Base-by-base conservation (phyloP, 306 rosid species). In the Geum urbanum region DNA sequence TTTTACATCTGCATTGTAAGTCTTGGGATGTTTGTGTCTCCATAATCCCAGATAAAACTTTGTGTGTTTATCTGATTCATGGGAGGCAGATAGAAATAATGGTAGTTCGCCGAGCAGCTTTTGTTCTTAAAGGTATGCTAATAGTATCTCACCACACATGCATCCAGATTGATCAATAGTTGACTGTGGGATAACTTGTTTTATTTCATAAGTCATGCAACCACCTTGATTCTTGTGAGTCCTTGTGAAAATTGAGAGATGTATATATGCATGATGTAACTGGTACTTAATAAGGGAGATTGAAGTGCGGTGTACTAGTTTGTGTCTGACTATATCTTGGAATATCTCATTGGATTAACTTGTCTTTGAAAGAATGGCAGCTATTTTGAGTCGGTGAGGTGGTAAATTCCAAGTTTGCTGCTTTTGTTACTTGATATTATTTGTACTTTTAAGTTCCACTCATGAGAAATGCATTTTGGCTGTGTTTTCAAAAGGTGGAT, bases 401-500 rank as follows among this genome's bases (percentile, higher is more conserved):
- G n/a, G 64, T 11, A 22, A 16, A 50, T 9, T 62, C 20, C 2
- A 44, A 11, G 11, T 53, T 53, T 64, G 52, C 47, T 55, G 35
- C 9, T 73, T 57, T 47, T 44, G 46, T 14, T 52, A 4, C n/a
- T 12, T 22, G 20, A 39, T 61, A 9, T 8, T 24, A 19, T 46
- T 45, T 66, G n/a, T 12, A 10, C 35, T 43, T 12, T 67, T 7
- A 22, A 41, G 43, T 39, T 18, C 35, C 3, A 4, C 41, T n/a
- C 39, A 64, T 35, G 41, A 37, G 41, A 37, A 66, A 22, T 47
- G 32, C 45, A 8, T 37, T 60, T 72, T 37, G 5, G 27, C 24
- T 19, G 66, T 70, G 48, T 78, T 57, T 66, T 45, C 74, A 56
- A 32, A 82, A 91, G 97, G 96, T 86, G 77, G 97, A 86, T 85